Evolutionary conservation across 2,329 filamentous ascomycete genomes (phyloP).

Genomic region (Thermothelomyces thermophilus): DNA sequence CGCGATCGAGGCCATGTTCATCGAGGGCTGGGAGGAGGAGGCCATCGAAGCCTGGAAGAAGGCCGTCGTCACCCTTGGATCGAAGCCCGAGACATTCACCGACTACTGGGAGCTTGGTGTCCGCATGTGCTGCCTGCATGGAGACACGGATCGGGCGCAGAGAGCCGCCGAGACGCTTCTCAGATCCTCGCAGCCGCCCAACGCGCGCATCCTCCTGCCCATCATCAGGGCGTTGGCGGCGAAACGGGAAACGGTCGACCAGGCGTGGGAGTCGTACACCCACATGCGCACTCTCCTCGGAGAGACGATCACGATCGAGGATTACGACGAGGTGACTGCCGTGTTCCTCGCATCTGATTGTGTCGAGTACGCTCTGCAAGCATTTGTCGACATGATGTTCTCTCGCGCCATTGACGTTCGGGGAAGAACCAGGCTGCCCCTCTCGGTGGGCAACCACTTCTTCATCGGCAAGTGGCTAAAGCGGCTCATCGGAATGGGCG

Average conservation of each 20-base stretch:
- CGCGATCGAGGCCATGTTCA: constrained; percentile 62
- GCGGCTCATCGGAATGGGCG: constrained; percentile 65
- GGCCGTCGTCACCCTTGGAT: constrained; percentile 46
- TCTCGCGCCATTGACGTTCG: constrained; percentile 47
- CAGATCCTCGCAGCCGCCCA: constrained; percentile 36
- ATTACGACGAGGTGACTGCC: constrained; percentile 70
- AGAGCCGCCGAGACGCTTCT: constrained; percentile 50
- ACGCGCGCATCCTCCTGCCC: constrained; percentile 55
- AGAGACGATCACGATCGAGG: constrained; percentile 56
- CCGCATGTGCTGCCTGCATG: constrained; percentile 53
- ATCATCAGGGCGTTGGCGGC: constrained; percentile 63
- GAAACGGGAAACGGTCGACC: constrained; percentile 41
- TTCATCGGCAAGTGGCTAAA: constrained; percentile 88
- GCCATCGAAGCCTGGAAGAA: constrained; percentile 60
- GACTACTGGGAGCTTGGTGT: constrained; percentile 60
- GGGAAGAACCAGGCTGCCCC: constrained; percentile 38
- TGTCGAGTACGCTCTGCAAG: constrained; percentile 60
- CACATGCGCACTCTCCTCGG: constrained; percentile 56
- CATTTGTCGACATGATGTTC: constrained; percentile 88
- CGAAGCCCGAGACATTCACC: constrained; percentile 40
- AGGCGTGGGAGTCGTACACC: constrained; percentile 63
- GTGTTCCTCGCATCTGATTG: constrained; percentile 62
- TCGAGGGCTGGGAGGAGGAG: constrained; percentile 52
- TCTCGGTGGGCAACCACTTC: constrained; percentile 61
- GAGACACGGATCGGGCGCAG: constrained; percentile 54